Percentiles rank a stretch among this genome's conserved stretches.
phyloP scores from a whole-genome alignment of 371 early-diverging fungal species.

The Mucor racemosus region DNA sequence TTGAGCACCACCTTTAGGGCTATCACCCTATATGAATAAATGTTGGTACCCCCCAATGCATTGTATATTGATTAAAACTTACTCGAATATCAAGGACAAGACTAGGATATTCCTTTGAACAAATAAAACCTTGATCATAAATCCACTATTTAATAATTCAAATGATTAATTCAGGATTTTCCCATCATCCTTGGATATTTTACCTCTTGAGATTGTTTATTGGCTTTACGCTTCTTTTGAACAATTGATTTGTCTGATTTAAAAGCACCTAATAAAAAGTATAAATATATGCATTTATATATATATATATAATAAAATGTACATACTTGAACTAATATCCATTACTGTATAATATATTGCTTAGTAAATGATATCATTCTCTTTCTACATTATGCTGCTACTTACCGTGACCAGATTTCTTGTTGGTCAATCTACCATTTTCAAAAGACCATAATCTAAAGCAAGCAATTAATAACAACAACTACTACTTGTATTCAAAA shows the following conservation, averaged over 20 bases:
- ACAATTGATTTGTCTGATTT: constrained; percentile 52
- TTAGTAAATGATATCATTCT: not conserved
- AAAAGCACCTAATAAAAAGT: constrained; percentile 39
- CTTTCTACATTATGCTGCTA: not conserved
- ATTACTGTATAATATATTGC: constrained; percentile 21
- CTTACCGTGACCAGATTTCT: constrained; percentile 56
- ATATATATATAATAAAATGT: not conserved
- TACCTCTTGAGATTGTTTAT: constrained; percentile 50
- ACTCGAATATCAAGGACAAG: constrained; percentile 57
- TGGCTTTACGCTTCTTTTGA: constrained; percentile 47
- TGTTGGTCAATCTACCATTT: constrained; percentile 46
- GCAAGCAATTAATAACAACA: not conserved
- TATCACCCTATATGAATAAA: constrained; percentile 39
- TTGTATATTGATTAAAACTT: not conserved
- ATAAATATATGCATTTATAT: not conserved
- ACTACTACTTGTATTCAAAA: not conserved
- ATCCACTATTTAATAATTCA: constrained; percentile 35
- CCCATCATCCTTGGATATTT: not conserved
- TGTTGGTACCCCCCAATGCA: not conserved
- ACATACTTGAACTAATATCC: constrained; percentile 47
- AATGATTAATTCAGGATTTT: no score
- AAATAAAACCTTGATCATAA: constrained; percentile 50
- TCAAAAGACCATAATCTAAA: constrained; percentile 49
- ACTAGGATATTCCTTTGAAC: constrained; percentile 45
- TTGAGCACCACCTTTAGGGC: constrained; percentile 50